phyloP scores from a whole-genome alignment of 495 filamentous ascomycete genomes.

The Mytilinidion resinicola region DNA sequence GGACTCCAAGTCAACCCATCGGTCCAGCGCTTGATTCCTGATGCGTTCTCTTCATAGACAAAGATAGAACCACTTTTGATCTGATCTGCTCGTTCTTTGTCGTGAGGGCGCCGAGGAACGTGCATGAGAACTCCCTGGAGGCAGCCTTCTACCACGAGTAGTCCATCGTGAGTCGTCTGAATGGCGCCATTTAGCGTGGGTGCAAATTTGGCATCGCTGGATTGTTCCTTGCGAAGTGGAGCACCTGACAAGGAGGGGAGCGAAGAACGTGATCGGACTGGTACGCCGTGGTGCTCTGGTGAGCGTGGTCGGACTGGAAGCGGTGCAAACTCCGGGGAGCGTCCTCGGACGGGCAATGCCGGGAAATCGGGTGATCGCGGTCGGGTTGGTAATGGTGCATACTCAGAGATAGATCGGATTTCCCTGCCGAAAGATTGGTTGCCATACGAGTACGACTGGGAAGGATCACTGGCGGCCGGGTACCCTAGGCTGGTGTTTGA shows the following conservation, averaged over 20 bases:
- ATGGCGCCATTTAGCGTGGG: conserved; percentile 23
- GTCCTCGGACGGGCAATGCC: no score
- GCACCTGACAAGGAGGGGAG: not conserved
- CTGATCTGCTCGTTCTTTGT: conserved; percentile 64
- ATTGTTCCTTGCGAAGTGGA: not conserved
- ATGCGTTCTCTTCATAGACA: conserved; percentile 82
- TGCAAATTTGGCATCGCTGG: conserved; percentile 22
- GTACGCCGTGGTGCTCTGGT: not conserved
- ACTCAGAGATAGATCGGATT: no score
- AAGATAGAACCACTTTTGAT: conserved; percentile 82
- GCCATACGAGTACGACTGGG: no score
- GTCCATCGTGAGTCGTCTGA: conserved; percentile 26
- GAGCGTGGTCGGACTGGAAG: no score
- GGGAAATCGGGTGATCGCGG: no score
- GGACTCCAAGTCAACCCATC: conserved; percentile 88
- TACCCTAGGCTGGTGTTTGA: no score
- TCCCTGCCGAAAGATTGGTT: no score
- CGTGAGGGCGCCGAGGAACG: conserved; percentile 76
- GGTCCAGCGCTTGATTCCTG: conserved; percentile 90
- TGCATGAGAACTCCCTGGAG: conserved; percentile 62
- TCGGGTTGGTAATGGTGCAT: no score
- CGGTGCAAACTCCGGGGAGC: no score
- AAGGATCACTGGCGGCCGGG: no score
- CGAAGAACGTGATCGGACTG: not conserved
- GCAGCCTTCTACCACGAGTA: conserved; percentile 38